Evolutionary conservation across 768 basidiomycete genomes (phyloP), one percentile per base, ranked within the genome.

Genomic region (Russula emetica): DNA sequence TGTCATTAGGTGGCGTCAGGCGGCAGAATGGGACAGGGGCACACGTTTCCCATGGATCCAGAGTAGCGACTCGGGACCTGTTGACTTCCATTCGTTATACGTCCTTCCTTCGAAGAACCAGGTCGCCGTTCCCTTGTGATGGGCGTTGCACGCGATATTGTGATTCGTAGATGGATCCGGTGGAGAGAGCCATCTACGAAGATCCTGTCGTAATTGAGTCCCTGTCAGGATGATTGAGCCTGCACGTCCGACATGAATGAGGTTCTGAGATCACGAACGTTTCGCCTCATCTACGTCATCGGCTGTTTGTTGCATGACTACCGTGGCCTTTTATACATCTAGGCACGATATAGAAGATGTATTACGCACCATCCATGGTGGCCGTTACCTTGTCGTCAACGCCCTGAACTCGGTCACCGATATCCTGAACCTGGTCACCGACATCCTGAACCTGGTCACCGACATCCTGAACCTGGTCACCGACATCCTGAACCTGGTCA

Each of bases 41-140:
- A 1, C 24, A 63, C 56, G 55, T 32, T 58, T 58, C 24, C 62
- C 62, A 7, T 58, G 49, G 8, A 63, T 36, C 56, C 50, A 63
- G 24, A 58, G 38, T 1, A 63, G 50, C 0, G 60, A 54, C 16
- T 40, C 38, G 16, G 38, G 18, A 10, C 42, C 52, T 11, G n/a
- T n/a, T 18, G 45, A 28, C 7, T 49, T 55, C 61, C 61, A 62
- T 18, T 49, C 20, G 6, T 62, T 36, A 24, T 49, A 55, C 6
- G 28, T 22, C 14, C 18, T 22, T 1, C 45, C 45, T 26, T 55
- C 20, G 22, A 62, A 34, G 22, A 62, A 55, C 61, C 61, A 62
- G 36, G 54, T 5, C 7, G 61, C 34, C 1, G 28, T 62, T 36
- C 45, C 44, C 11, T 32, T 26, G 26, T 49, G 60, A 34, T 32